Evolutionary conservation across 768 basidiomycete species (phyloP), one percentile per base, ranked within the genome.

Genomic region (Dioszegia hungarica): DNA sequence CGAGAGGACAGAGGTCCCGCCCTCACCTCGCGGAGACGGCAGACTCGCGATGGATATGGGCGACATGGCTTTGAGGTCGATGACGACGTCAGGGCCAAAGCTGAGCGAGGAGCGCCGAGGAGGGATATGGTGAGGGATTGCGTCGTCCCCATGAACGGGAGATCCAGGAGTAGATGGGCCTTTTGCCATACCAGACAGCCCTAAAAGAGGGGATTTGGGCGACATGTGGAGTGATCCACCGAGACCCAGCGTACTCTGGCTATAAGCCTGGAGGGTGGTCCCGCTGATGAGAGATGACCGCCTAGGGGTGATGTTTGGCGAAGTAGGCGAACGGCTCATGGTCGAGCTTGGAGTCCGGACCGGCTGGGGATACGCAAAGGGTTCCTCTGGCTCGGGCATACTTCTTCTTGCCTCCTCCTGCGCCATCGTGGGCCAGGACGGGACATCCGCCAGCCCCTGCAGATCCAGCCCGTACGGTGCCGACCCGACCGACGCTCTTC

Each of bases 41-140:
- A 25, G 31, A 31, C 31, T 28, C 28, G 34, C 25, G 11, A 54
- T 46, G 10, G 27, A 46, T 14, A 54, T 39, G 10, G 56, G 37
- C 28, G 41, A 6, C 27, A 17, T n/a, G 25, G 45, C 25, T 46
- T 50, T 33, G 44, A 50, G 37, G 14, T 40, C 39, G 12, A 50
- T 20, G 34, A 33, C 38, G 34, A 27, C 12, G 15, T 53, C 39
- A 2, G 54, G 31, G 20, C 46, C 60, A 27, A 57, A 51, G 46
- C 47, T 52, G 14, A 71, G 57, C 12, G 70, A 72, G 37, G 63
- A 65, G 10, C 64, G 63, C 11, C 70, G 56, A 14, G 62, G 60
- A 11, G 71, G 71, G 1, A 66, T 63, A 15, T 61, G 64, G 56
- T 67, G 67, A 0, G 67, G 67, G 48, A 63, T 62, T 11, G 39